Evolutionary conservation across 1,284 basidiomycete species (phyloP).

Genomic region (Wallemia hederae): DNA sequence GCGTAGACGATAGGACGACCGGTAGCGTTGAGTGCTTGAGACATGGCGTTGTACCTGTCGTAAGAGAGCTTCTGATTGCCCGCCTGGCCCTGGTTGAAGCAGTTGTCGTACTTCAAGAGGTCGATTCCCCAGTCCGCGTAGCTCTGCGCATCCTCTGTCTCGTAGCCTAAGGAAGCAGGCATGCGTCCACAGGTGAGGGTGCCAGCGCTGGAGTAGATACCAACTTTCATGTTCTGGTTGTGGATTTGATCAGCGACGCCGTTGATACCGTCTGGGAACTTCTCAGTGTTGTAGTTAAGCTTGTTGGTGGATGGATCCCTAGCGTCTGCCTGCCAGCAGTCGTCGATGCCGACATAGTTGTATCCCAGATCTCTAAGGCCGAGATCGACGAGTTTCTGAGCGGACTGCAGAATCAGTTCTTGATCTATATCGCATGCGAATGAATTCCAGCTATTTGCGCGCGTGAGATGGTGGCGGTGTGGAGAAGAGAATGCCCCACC

Average conservation of each 20-base stretch:
- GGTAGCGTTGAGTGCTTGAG: conserved; percentile 22
- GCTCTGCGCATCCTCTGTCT: conserved; percentile 22
- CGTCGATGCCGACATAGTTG: conserved; percentile 13
- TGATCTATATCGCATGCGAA: conserved; percentile 14
- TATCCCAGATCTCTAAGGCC: conserved; percentile 11
- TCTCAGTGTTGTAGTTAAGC: conserved; percentile 15
- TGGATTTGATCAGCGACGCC: conserved; percentile 18
- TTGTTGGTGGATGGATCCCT: conserved; percentile 9
- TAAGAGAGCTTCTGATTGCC: conserved; percentile 20
- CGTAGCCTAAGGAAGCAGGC: conserved; percentile 22
- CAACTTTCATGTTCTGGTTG: conserved; percentile 20
- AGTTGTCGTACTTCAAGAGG: conserved; percentile 22
- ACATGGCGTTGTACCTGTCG: conserved; percentile 24
- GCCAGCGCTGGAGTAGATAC: conserved; percentile 24
- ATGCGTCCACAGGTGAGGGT: conserved; percentile 20
- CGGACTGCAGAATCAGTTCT: conserved; percentile 10
- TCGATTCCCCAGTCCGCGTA: conserved; percentile 22
- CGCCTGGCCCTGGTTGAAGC: conserved; percentile 21
- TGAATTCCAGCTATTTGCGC: conserved; percentile 10
- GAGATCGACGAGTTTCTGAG: conserved; percentile 7
- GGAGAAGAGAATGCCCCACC: neutral
- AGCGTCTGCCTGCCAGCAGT: conserved; percentile 17
- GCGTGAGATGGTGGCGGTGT: neutral
- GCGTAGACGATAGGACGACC: conserved; percentile 23
- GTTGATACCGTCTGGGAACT: conserved; percentile 23